A percentile compares a stretch with the other conserved stretches of the same genome.
Conservation (phyloP, 2,329 filamentous ascomycete species). For the Cladosporium sp. region DNA sequence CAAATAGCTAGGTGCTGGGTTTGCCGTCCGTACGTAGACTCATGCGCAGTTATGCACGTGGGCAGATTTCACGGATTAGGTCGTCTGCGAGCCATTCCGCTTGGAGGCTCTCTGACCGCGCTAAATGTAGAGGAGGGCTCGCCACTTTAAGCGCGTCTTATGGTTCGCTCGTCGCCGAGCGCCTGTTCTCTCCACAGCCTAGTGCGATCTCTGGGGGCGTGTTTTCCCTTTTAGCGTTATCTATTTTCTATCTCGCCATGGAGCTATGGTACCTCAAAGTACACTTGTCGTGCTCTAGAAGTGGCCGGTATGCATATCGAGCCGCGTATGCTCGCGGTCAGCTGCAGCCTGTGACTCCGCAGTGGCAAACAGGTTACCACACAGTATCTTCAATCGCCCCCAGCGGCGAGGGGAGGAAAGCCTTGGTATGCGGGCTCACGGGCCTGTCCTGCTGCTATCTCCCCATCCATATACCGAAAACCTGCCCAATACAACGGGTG, state of each 20-base stretch:
- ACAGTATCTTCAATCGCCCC: not conserved
- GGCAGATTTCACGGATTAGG: not conserved
- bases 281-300: slow-evolving; percentile 1
- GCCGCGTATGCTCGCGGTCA: slow-evolving; percentile 13
- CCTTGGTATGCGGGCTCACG: too few relatives aligned
- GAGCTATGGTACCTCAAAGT: not conserved
- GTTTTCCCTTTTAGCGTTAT: slow-evolving; percentile 9
- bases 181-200: slow-evolving; percentile 6
- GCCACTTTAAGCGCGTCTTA: not conserved
- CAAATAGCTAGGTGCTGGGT: too few relatives aligned
- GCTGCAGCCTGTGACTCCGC: slow-evolving; percentile 8
- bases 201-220: slow-evolving; percentile 6
- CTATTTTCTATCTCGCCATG: slow-evolving; percentile 13
- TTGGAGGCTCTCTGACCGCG: not conserved
- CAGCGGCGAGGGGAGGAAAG: not conserved
- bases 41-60: not conserved
- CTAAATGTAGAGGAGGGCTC: not conserved
- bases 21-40: not conserved
- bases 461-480: slow-evolving; percentile 8
- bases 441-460: slow-evolving; percentile 4
- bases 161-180: slow-evolving; percentile 7
- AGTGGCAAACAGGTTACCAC: not conserved
- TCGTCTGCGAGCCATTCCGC: not conserved
- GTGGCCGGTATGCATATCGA: slow-evolving; percentile 8
- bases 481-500: slow-evolving; percentile 11